A percentile compares a stretch with the other conserved stretches of the same genome.
phyloP scores from a whole-genome alignment of 1,284 basidiomycete genomes.

The Xerocomus cyaneibrunnescens region DNA sequence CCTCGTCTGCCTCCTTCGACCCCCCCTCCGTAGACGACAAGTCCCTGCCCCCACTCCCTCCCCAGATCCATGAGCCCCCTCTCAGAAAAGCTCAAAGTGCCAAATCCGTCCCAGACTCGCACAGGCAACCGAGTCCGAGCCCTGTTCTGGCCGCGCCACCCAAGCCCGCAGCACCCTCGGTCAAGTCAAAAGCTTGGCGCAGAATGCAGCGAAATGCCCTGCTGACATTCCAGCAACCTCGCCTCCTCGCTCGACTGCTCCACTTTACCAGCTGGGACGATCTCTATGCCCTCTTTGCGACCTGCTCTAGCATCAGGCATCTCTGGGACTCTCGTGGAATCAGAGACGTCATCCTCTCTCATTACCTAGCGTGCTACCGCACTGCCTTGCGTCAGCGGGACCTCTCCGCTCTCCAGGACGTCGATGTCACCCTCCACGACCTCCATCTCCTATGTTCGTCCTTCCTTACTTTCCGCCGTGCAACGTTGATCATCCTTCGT shows the following conservation, averaged over 20 bases:
- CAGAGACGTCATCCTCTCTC: conserved; percentile 54
- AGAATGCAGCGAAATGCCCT: conserved; percentile 31
- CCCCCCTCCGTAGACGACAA: conserved; percentile 16
- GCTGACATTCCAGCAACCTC: conserved; percentile 40
- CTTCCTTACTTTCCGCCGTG: conserved; percentile 1
- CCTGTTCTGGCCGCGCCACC: conserved; percentile 4
- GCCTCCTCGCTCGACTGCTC: conserved; percentile 46
- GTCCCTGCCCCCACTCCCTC: conserved; percentile 2
- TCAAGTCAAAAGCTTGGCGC: conserved; percentile 26
- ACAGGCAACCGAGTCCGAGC: neutral
- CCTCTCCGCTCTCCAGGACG: conserved; percentile 40
- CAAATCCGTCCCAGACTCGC: neutral
- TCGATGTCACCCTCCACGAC: conserved; percentile 56
- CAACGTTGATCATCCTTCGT: conserved; percentile 14
- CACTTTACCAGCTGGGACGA: conserved; percentile 51
- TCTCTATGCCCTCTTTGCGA: conserved; percentile 50
- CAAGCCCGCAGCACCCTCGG: conserved; percentile 6
- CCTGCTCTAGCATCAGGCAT: conserved; percentile 47
- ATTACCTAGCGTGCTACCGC: conserved; percentile 58
- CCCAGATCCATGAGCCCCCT: neutral
- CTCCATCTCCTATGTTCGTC: conserved; percentile 61
- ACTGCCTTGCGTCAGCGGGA: conserved; percentile 44
- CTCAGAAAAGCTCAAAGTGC: neutral
- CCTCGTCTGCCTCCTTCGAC: conserved; percentile 21
- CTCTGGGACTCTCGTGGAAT: conserved; percentile 44